These are phyloP conservation scores for Rhizophagus sp. DNA, from an alignment of 192 early-diverging fungal genomes.

Conservation along the genomic window DNA sequence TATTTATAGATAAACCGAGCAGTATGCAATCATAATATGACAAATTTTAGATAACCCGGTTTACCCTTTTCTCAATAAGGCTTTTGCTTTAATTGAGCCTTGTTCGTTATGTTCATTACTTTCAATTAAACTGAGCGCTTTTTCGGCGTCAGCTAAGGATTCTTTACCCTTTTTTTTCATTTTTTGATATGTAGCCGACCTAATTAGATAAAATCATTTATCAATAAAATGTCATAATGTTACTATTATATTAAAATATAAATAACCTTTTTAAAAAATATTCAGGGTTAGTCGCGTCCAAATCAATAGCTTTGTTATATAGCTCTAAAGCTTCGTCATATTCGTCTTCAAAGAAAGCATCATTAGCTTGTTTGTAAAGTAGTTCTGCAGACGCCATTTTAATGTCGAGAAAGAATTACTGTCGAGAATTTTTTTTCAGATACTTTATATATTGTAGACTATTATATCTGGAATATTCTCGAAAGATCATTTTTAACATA, in stretches of 20 bases:
- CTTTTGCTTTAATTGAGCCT: slow-evolving; percentile 61
- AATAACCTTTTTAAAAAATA: slow-evolving; percentile 65
- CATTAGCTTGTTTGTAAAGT: slow-evolving; percentile 59
- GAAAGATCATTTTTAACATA: too few relatives aligned
- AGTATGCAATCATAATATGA: too few relatives aligned
- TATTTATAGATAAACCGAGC: neutral
- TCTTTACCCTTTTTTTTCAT: slow-evolving; percentile 52
- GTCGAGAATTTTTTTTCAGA: too few relatives aligned
- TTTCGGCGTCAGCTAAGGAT: slow-evolving; percentile 68
- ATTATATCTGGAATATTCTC: too few relatives aligned
- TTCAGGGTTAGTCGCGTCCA: slow-evolving; percentile 62
- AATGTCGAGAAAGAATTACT: too few relatives aligned
- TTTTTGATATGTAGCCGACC: slow-evolving; percentile 66
- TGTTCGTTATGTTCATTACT: slow-evolving; percentile 41
- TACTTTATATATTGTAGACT: too few relatives aligned
- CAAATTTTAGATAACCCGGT: neutral
- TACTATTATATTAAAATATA: neutral
- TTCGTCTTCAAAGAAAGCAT: slow-evolving; percentile 79
- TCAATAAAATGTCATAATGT: neutral
- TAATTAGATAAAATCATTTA: slow-evolving; percentile 9
- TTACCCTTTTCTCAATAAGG: slow-evolving; percentile 64
- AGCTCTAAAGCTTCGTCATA: slow-evolving; percentile 70
- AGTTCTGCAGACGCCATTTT: slow-evolving; percentile 38
- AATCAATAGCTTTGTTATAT: slow-evolving; percentile 66
- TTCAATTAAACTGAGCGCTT: slow-evolving; percentile 57